phyloP scores from a whole-genome alignment of 805 yeast species.

The Candida insectorum region DNA sequence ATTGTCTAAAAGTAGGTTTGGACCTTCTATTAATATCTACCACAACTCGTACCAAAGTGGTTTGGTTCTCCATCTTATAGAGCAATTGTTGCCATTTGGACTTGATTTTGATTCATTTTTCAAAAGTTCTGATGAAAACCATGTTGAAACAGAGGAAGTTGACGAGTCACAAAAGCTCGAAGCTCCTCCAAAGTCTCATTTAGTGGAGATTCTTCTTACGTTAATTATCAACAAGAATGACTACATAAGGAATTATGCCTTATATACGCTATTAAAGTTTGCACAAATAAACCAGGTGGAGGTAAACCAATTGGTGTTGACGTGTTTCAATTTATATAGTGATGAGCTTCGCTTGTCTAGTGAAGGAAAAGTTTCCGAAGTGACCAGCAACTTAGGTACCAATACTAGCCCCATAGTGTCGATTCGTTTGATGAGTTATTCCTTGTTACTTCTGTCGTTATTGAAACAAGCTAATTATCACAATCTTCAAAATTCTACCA shows the following conservation, averaged over 20 bases:
- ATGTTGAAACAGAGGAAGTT: slow-evolving; percentile 6
- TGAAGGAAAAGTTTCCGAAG: slow-evolving; percentile 6
- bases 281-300: slow-evolving; percentile 29
- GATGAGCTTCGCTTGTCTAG: slow-evolving; percentile 7
- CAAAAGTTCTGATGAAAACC: slow-evolving; percentile 7
- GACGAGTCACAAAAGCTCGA: slow-evolving; percentile 20
- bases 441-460: slow-evolving; percentile 34
- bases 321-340: slow-evolving; percentile 27
- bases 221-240: slow-evolving; percentile 31
- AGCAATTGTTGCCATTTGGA: slow-evolving; percentile 33
- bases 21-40: slow-evolving; percentile 20
- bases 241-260: slow-evolving; percentile 34
- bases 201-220: slow-evolving; percentile 27
- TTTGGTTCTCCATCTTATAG: slow-evolving; percentile 27
- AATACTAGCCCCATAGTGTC: slow-evolving; percentile 11
- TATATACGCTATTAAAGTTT: slow-evolving; percentile 27
- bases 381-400: slow-evolving; percentile 6
- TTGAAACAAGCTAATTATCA: slow-evolving; percentile 33
- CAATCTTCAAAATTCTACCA: slow-evolving; percentile 35
- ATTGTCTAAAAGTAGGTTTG: slow-evolving; percentile 20
- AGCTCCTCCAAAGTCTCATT: slow-evolving; percentile 19
- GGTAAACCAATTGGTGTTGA: slow-evolving; percentile 31
- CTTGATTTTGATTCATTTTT: slow-evolving; percentile 26
- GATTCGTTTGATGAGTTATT: slow-evolving; percentile 27
- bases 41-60: slow-evolving; percentile 33